These are phyloP conservation scores for Isoetes taiwanensis DNA, from an alignment of 75 land plant species.

Conservation along the genomic window DNA sequence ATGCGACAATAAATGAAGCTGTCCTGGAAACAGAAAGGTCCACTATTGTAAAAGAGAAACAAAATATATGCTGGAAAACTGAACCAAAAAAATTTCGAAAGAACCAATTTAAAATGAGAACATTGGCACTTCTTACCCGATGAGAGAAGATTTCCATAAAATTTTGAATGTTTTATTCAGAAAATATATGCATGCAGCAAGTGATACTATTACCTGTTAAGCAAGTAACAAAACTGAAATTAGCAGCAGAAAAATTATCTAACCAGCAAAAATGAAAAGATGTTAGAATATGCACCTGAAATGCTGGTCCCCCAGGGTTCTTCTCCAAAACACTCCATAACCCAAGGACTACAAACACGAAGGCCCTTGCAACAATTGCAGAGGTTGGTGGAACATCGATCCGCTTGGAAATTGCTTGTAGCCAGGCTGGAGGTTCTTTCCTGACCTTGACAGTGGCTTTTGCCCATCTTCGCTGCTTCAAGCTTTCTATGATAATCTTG, in stretches of 20 bases:
- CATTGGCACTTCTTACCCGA: constrained; percentile 38
- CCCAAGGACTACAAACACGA: constrained; percentile 45
- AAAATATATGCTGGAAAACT: background rate
- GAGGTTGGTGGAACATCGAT: constrained; percentile 43
- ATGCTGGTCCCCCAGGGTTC: constrained; percentile 63
- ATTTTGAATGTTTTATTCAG: constrained; percentile 51
- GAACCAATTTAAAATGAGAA: background rate
- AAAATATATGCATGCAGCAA: constrained; percentile 58
- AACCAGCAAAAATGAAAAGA: background rate
- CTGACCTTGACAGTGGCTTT: constrained; percentile 50
- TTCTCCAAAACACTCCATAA: constrained; percentile 47
- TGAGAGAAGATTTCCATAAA: constrained; percentile 39
- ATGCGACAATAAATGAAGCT: constrained; percentile 50
- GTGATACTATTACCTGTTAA: constrained; percentile 42
- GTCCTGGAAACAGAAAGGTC: constrained; percentile 25
- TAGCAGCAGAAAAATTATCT: background rate
- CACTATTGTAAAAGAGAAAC: background rate
- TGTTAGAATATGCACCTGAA: constrained; percentile 27
- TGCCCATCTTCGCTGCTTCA: constrained; percentile 51
- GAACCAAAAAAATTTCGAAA: background rate
- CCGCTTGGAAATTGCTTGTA: constrained; percentile 35
- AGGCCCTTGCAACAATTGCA: constrained; percentile 36
- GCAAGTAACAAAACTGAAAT: background rate
- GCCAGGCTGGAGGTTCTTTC: constrained; percentile 38
- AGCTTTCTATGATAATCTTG: constrained; percentile 69